Evolutionary conservation across 495 filamentous ascomycete species (phyloP), one percentile per base, ranked within the genome.

Genomic region (Podospora fimiseda): DNA sequence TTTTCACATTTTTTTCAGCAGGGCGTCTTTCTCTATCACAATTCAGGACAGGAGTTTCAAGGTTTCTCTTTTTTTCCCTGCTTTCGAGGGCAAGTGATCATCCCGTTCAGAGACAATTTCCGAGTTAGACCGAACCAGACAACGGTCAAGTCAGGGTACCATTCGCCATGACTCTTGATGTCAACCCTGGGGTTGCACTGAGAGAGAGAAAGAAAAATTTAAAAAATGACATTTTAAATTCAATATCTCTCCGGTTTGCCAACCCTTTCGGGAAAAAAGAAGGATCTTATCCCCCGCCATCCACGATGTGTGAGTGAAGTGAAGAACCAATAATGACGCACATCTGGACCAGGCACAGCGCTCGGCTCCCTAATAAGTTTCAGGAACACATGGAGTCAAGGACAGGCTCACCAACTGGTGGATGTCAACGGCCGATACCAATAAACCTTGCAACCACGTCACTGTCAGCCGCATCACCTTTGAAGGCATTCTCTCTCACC

Each of bases 331-430:
- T 43, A 24, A 20, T 22, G 38, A 23, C 24, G 24, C 24, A n/a
- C 30, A 16, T 16, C 52, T 27, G 14, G 16, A 15, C 40, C 42
- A 48, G 52, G 52, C 16, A 48, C 52, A 43, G 39, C 19, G 44
- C 23, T 47, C 41, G n/a, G 19, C 16, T 33, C 41, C 38, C 41
- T 20, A 24, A 37, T 18, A 37, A 50, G 48, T 52, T 57, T 57
- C 54, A 57, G 54, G 54, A 57, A 57, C 54, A 38, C 44, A 14
- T 45, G 43, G 43, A 20, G 20, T 22, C 18, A 14, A n/a, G n/a
- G n/a, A n/a, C n/a, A n/a, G n/a, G n/a, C n/a, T 22, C 11, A 33
- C 23, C 23, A 18, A 15, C 44, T 22, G 16, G 44, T 47, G 22
- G 23, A 47, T 47, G 22, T 47, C 44, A 47, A 47, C 44, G 43